These are phyloP conservation scores for Botrytis pseudocinerea DNA, from an alignment of 2,329 filamentous ascomycete species.

Conservation along the genomic window DNA sequence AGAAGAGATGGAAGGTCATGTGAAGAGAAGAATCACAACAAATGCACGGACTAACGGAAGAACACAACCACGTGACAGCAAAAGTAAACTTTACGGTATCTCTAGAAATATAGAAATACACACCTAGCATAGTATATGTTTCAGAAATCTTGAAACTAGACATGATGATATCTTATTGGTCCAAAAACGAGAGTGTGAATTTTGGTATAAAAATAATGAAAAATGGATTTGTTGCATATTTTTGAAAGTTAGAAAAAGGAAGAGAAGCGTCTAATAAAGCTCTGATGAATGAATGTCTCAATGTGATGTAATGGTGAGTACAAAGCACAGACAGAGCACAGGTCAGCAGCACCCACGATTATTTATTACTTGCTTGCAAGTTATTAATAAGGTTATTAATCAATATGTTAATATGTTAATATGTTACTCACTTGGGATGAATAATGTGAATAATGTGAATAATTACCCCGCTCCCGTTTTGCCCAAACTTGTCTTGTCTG, in stretches of 20 bases:
- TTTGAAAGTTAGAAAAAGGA: background rate
- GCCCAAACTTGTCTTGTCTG: background rate
- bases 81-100: background rate
- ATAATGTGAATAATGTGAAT: background rate
- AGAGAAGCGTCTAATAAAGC: too few species aligned
- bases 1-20: background rate
- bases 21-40: background rate
- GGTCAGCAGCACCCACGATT: background rate
- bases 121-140: background rate
- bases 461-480: background rate
- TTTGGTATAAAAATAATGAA: background rate
- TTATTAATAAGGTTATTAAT: too few species aligned
- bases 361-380: too few species aligned
- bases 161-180: background rate
- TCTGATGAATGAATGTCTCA: background rate
- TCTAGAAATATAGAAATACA: background rate
- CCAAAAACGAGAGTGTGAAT: background rate
- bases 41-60: background rate
- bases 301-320: background rate
- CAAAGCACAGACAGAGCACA: background rate
- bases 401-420: too few species aligned
- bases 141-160: background rate
- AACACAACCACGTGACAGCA: background rate
- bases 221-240: background rate
- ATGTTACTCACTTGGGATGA: background rate